Evolutionary conservation across 345 rosid genomes (phyloP), one percentile per base, ranked within the genome.

Genomic region (Boechera retrofracta): DNA sequence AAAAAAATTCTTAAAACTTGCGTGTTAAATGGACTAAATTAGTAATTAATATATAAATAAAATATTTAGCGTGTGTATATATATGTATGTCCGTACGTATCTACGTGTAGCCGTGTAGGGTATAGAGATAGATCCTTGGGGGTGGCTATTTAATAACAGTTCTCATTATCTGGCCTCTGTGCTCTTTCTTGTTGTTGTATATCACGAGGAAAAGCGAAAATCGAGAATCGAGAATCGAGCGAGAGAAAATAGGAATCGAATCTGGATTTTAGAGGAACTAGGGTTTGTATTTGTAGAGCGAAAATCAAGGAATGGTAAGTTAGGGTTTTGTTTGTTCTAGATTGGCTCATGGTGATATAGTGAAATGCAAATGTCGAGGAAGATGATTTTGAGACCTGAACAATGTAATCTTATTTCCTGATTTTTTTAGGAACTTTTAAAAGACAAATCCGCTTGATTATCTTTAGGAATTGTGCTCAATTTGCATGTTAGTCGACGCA

Each of bases 321-420:
- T 70, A 71, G 36, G 71, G 80, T 55, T 71, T 63, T 53, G 7
- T 21, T 26, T 16, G 26, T 12, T 52, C 70, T 49, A 21, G 52
- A 64, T 73, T 61, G 39, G 39, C 5, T 4, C 7, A 36, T 61
- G 39, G 10, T 65, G 55, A 72, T 83, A 72, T 84, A 69, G 77
- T 66, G 44, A 56, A 33, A 48, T 53, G 35, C 76, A 64, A 62
- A 80, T 82, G 79, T 80, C 75, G 67, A 59, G 83, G 67, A 77
- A 57, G 41, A 48, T 86, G 75, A 73, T 85, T 79, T 42, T 13
- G 48, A 67, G 32, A 74, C 78, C 81, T 18, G 75, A 86, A 86
- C 80, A 83, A 85, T 71, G 86, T 58, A 51, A 69, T 33, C 39
- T 39, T 16, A 36, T 8, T 7, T 70, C 75, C 57, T 54, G 64